Percentiles rank a stretch among this genome's conserved stretches.
These are phyloP conservation scores for Ophiocordyceps unilateralis DNA, from an alignment of 2,329 filamentous ascomycete species.

Conservation along the genomic window DNA sequence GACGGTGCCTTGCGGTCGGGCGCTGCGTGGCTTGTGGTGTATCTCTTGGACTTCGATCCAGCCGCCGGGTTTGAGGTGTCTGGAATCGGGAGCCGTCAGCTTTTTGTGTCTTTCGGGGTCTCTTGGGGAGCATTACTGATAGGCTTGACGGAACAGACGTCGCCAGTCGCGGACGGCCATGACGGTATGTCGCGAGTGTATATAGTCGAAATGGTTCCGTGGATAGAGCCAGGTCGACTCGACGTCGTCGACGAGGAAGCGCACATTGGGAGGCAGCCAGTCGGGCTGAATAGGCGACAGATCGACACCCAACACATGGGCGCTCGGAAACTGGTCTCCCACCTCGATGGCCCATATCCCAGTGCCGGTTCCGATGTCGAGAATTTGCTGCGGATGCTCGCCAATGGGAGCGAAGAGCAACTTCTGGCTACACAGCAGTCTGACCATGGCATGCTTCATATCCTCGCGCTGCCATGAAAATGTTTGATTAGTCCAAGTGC, in stretches of 20 bases:
- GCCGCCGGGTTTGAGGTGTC: slow-evolving; percentile 33
- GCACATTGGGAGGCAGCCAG: slow-evolving; percentile 36
- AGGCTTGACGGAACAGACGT: slow-evolving; percentile 25
- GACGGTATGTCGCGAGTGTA: slow-evolving; percentile 40
- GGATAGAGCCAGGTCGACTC: slow-evolving; percentile 39
- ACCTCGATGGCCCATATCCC: slow-evolving; percentile 45
- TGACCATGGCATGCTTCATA: slow-evolving; percentile 36
- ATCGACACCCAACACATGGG: slow-evolving; percentile 26
- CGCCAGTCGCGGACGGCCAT: slow-evolving; percentile 40
- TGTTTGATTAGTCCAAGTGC: too few relatives aligned
- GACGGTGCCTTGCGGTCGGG: slow-evolving; percentile 20
- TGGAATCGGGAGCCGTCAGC: slow-evolving; percentile 6
- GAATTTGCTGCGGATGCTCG: slow-evolving; percentile 26
- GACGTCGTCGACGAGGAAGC: slow-evolving; percentile 39
- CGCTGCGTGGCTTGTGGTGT: slow-evolving; percentile 28
- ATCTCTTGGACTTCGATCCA: slow-evolving; percentile 40
- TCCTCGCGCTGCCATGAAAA: slow-evolving; percentile 23
- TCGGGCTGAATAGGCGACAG: slow-evolving; percentile 31
- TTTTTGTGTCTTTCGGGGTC: neutral
- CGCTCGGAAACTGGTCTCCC: slow-evolving; percentile 25
- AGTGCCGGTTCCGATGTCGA: slow-evolving; percentile 42
- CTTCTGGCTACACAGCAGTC: slow-evolving; percentile 26
- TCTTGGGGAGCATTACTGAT: slow-evolving; percentile 24
- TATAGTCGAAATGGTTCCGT: slow-evolving; percentile 38
- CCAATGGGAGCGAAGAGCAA: slow-evolving; percentile 35